These are phyloP conservation scores for Neurospora sp. DNA, from an alignment of 495 filamentous ascomycete species.

Conservation along the genomic window DNA sequence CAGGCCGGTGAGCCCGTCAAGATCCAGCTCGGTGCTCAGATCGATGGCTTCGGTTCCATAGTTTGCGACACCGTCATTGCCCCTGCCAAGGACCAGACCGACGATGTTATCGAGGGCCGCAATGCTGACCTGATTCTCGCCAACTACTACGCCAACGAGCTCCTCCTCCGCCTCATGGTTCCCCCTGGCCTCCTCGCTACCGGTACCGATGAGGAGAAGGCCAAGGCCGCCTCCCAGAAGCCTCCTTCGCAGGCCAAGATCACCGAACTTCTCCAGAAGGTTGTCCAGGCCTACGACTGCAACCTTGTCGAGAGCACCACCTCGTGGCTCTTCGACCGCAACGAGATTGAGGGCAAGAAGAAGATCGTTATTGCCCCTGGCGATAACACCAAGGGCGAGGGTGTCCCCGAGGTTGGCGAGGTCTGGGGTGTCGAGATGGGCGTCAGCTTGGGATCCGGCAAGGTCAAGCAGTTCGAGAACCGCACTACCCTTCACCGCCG, in stretches of 20 bases:
- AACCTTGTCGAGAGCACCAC: constrained; percentile 96
- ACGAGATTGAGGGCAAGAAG: constrained; percentile 97
- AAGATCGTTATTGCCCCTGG: constrained; percentile 90
- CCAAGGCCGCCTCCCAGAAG: constrained; percentile 76
- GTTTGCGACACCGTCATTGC: constrained; percentile 88
- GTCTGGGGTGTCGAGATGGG: constrained; percentile 98
- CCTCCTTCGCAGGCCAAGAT: constrained; percentile 74
- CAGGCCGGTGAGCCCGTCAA: constrained; percentile 82
- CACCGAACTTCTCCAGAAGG: constrained; percentile 77
- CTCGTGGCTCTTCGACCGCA: constrained; percentile 87
- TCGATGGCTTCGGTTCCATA: constrained; percentile 94
- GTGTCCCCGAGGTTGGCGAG: constrained; percentile 80
- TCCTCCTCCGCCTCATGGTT: constrained; percentile 81
- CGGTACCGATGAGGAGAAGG: constrained; percentile 88
- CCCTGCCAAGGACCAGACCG: constrained; percentile 42
- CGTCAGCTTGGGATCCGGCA: constrained; percentile 80
- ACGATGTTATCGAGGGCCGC: constrained; percentile 55
- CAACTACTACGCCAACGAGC: constrained; percentile 90
- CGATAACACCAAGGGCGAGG: constrained; percentile 82
- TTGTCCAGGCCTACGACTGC: constrained; percentile 82
- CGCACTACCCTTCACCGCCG: constrained; percentile 86
- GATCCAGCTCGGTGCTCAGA: constrained; percentile 95
- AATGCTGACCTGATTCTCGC: constrained; percentile 82
- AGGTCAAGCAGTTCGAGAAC: constrained; percentile 83
- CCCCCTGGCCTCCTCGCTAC: constrained; percentile 75